Evolutionary conservation across 805 yeast genomes (phyloP), one percentile per base, ranked within the genome.

Genomic region (Ogataea thermomethanolica): DNA sequence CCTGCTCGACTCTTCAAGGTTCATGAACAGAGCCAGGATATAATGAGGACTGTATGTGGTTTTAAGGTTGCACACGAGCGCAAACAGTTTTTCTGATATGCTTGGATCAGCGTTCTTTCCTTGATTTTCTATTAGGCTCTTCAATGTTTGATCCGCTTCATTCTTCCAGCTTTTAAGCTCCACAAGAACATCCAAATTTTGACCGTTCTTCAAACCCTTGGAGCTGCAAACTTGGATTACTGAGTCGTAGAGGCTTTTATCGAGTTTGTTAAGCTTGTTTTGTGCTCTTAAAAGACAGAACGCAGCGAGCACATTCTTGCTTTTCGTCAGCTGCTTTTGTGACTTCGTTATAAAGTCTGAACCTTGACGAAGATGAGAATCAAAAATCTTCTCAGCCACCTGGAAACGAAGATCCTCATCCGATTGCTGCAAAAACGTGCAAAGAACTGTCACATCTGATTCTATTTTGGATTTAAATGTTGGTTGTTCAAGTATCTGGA

Each of bases 401-500:
- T 48, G 44, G 1, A 61, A 39, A 5, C 63, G 20, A 5, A 37
- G 35, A 3, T 23, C 14, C 12, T 36, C 28, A 1, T 24, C 15
- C 6, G 45, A 29, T 0, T 35, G 3, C 15, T 43, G 41, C 4
- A 57, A 33, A 8, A 59, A 34, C 10, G 41, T 7, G 4, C 43
- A 20, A 4, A 58, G 29, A 4, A 43, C 34, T 1, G 25, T 25
- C n/a, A 50, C 12, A 8, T 54, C 45, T 0, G 54, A 46, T 54
- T 82, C 90, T 9, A 81, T 48, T 1, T 52, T 49, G 0, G 86
- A 72, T 49, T 64, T 75, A 52, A 69, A 74, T 0, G 84, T 73
- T 6, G 86, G 84, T 8, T 71, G 65, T 8, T 55, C 51, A 22
- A 79, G 55, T 9, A 79, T 48, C 41, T 70, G 72, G 3, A 46